phyloP scores from a whole-genome alignment of 768 basidiomycete species.

The Podaxis sp. region DNA sequence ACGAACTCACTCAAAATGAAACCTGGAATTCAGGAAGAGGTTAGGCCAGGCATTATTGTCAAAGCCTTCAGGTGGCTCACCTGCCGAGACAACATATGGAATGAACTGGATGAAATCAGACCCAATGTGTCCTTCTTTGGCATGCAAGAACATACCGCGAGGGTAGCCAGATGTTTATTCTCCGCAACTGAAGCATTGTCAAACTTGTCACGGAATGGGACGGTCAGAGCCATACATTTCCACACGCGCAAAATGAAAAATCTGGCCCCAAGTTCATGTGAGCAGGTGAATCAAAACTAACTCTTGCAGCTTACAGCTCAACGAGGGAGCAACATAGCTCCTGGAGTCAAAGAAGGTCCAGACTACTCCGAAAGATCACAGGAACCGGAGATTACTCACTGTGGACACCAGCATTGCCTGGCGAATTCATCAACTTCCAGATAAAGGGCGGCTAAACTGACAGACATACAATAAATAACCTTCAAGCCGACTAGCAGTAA shows the following conservation, averaged over 20 bases:
- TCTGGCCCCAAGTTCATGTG: not conserved
- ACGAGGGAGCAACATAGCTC: not conserved
- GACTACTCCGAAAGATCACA: not conserved
- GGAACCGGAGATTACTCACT: not conserved
- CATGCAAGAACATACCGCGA: not conserved
- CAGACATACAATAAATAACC: not conserved
- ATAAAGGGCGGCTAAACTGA: not conserved
- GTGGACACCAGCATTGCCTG: constrained; percentile 1
- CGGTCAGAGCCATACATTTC: not conserved
- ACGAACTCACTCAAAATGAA: not conserved
- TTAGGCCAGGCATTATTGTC: not conserved
- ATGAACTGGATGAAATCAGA: not conserved
- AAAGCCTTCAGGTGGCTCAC: not conserved
- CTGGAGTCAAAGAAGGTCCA: not conserved
- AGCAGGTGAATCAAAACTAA: not conserved
- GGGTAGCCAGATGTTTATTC: not conserved
- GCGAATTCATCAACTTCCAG: not conserved
- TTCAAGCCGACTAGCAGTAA: not conserved
- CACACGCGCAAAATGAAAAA: constrained; percentile 10
- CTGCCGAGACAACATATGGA: constrained; percentile 1
- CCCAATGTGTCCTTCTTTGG: no score
- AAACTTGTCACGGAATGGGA: not conserved
- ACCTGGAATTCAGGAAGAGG: not conserved
- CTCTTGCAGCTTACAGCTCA: not conserved
- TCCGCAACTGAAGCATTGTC: not conserved